phyloP scores from a whole-genome alignment of 2,329 filamentous ascomycete genomes.

The Aplosporella prunicola region DNA sequence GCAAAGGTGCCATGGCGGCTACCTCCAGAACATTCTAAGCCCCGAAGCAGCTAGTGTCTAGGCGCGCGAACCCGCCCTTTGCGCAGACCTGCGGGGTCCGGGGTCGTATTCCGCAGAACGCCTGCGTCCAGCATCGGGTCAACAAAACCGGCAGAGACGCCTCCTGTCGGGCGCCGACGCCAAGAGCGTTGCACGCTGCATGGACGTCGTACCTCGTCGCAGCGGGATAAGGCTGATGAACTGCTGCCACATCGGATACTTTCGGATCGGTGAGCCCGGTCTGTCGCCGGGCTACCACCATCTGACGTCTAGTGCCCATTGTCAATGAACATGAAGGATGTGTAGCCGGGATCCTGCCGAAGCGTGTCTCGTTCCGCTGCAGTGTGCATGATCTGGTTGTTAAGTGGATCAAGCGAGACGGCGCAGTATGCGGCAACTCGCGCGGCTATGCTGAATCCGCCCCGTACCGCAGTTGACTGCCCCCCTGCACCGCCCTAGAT shows the following conservation, averaged over 20 bases:
- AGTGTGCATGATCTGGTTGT: slow-evolving; percentile 7
- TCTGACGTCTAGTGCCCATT: too few relatives aligned
- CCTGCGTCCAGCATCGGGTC: too few relatives aligned
- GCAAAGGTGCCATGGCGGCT: slow-evolving; percentile 5
- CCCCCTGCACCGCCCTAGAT: too few relatives aligned
- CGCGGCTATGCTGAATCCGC: slow-evolving; percentile 5
- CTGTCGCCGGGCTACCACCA: too few relatives aligned
- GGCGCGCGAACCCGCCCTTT: too few relatives aligned
- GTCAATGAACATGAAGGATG: too few relatives aligned
- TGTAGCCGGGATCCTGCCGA: slow-evolving; percentile 2
- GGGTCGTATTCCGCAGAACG: too few relatives aligned
- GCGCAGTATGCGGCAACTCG: slow-evolving; percentile 1
- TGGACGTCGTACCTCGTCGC: not conserved
- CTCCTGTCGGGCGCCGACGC: too few relatives aligned
- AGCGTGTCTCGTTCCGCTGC: not conserved
- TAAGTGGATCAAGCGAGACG: slow-evolving; percentile 1
- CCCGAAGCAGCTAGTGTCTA: too few relatives aligned
- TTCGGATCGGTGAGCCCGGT: slow-evolving; percentile 5
- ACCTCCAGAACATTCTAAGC: slow-evolving; percentile 7
- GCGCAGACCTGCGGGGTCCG: too few relatives aligned
- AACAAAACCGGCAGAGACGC: too few relatives aligned
- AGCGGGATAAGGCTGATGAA: slow-evolving; percentile 7
- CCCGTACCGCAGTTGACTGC: slow-evolving; percentile 1
- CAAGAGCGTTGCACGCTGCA: slow-evolving; percentile 5
- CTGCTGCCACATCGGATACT: slow-evolving; percentile 2